A percentile compares a stretch with the other conserved stretches of the same genome.
Evolutionary conservation across 371 early-diverging fungal genomes (phyloP).

Genomic region (Mortierella sp.): DNA sequence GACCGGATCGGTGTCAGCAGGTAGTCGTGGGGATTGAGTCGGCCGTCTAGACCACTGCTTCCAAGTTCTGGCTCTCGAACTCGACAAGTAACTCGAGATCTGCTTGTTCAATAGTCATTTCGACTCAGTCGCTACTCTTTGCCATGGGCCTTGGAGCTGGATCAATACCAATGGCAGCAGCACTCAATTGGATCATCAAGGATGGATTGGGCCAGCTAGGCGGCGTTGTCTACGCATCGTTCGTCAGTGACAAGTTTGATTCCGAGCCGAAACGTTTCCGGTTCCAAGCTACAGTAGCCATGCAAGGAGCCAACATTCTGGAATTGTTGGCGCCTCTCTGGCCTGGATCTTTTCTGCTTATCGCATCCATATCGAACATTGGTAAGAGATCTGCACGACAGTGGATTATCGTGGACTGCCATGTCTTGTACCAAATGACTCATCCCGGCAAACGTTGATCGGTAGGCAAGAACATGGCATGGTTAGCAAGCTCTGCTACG

Average conservation of each 20-base stretch:
- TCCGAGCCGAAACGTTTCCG: conserved; percentile 80
- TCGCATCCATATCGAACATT: conserved; percentile 81
- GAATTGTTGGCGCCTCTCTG: conserved; percentile 80
- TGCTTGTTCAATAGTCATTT: conserved; percentile 59
- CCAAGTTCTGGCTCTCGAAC: not conserved
- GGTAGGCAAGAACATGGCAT: conserved; percentile 82
- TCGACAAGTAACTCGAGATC: not conserved
- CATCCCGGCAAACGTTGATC: not conserved
- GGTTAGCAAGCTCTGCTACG: conserved; percentile 80
- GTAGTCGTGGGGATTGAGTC: conserved; percentile 17
- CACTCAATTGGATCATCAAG: conserved; percentile 88
- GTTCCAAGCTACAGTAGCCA: conserved; percentile 67
- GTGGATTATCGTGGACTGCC: not conserved
- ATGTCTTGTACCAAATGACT: not conserved
- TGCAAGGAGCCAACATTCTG: conserved; percentile 74
- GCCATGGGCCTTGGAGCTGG: conserved; percentile 79
- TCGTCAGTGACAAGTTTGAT: conserved; percentile 76
- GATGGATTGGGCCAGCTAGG: conserved; percentile 87
- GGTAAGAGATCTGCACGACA: conserved; percentile 40
- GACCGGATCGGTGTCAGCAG: conserved; percentile 77
- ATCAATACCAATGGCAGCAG: conserved; percentile 76
- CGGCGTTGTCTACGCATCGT: conserved; percentile 81
- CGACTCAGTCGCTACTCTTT: conserved; percentile 79
- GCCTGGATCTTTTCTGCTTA: conserved; percentile 72
- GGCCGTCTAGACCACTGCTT: too few relatives aligned